A percentile compares a stretch with the other conserved stretches of the same genome.
Evolutionary conservation across 2,329 filamentous ascomycete species (phyloP).

Genomic region (Venturiaceae sp.): DNA sequence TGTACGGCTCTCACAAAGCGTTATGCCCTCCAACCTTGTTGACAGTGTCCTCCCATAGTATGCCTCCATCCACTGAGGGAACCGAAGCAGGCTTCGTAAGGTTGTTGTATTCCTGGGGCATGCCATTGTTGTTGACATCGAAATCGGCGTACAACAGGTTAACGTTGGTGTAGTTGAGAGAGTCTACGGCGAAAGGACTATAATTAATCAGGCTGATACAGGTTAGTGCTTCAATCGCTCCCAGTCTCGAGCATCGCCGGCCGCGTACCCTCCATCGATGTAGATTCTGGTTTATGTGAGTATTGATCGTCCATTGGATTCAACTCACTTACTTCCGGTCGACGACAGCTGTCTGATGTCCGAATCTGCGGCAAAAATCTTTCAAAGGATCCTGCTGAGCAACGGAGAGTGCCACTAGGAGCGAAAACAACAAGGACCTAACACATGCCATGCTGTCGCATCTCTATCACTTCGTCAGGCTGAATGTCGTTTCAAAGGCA

Average conservation of each 20-base stretch:
- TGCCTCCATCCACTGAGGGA: slow-evolving; percentile 39
- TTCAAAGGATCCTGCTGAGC: slow-evolving; percentile 8
- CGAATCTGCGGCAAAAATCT: slow-evolving; percentile 15
- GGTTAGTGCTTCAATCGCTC: neutral
- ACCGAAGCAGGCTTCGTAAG: slow-evolving; percentile 50
- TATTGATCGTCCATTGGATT: neutral
- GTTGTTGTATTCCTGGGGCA: slow-evolving; percentile 47
- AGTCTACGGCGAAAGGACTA: slow-evolving; percentile 37
- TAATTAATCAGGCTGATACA: slow-evolving; percentile 36
- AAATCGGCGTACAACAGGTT: slow-evolving; percentile 51
- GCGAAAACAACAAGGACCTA: neutral
- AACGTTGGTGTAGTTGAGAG: slow-evolving; percentile 41
- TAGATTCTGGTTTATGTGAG: slow-evolving; percentile 34
- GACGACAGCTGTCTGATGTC: slow-evolving; percentile 51
- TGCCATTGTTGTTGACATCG: slow-evolving; percentile 28
- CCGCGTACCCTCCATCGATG: slow-evolving; percentile 45
- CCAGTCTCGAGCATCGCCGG: neutral
- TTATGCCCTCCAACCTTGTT: slow-evolving; percentile 37
- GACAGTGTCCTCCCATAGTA: slow-evolving; percentile 50
- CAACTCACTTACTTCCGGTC: slow-evolving; percentile 22
- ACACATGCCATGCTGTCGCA: neutral
- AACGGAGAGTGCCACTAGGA: neutral
- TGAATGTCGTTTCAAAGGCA: neutral
- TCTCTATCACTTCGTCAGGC: neutral
- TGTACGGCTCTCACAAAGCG: too few species aligned